Evolutionary conservation across 345 rosid genomes (phyloP).

Genomic region (Gossypioides kirkii): DNA sequence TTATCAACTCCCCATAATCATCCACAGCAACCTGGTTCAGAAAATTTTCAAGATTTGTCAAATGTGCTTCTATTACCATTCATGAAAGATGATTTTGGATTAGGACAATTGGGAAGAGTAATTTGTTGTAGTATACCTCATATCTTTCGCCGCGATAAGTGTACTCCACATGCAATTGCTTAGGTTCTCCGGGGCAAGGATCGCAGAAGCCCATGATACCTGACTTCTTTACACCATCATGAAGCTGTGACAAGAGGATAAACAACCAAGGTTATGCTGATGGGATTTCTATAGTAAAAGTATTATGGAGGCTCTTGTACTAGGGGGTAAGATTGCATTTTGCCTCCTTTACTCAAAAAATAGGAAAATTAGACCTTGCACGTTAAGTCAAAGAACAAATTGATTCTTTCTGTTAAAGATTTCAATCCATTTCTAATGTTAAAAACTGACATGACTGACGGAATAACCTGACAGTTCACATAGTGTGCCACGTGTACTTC

Average conservation of each 20-base stretch:
- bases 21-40: constrained; percentile 54
- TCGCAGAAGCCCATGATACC: constrained; percentile 98
- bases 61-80: not conserved
- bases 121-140: constrained; percentile 31
- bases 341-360: no score
- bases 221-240: constrained; percentile 84
- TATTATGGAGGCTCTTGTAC: no score
- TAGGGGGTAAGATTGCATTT: no score
- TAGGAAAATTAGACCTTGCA: no score
- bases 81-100: not conserved
- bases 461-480: no score
- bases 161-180: constrained; percentile 65
- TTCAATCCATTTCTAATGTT: no score
- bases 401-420: no score
- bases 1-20: constrained; percentile 61
- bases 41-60: constrained; percentile 1
- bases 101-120: not conserved
- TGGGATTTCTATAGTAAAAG: not conserved
- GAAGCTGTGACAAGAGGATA: constrained; percentile 51
- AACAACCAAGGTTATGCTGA: not conserved
- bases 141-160: constrained; percentile 43
- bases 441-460: no score
- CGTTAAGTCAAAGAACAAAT: no score
- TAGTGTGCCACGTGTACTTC: no score
- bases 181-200: constrained; percentile 92